Percentiles rank a stretch among this genome's conserved stretches.
Conservation (phyloP, 73 alveolate species). For the Paramecium pentaurelia region DNA sequence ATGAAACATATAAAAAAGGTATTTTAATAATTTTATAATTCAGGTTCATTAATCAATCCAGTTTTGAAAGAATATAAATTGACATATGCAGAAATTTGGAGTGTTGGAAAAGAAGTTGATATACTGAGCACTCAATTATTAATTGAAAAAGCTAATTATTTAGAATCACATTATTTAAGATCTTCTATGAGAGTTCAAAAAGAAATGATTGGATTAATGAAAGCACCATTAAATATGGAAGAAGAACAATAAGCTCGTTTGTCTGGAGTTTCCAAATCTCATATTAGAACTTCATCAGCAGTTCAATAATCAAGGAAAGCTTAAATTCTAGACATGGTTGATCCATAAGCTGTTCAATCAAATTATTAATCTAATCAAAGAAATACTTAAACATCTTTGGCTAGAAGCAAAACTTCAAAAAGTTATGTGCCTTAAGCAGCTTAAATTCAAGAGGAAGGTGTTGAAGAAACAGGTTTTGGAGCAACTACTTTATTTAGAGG, state of each 20-base stretch:
- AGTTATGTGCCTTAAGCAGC: neutral
- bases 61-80: neutral
- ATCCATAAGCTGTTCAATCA: neutral
- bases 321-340: constrained; percentile 4
- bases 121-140: constrained; percentile 11
- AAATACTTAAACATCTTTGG: neutral
- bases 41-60: neutral
- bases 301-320: neutral
- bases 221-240: neutral
- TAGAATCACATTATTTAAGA: constrained; percentile 25
- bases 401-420: constrained; percentile 12
- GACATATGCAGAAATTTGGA: neutral
- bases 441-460: neutral
- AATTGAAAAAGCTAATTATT: constrained; percentile 10
- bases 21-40: neutral
- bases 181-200: constrained; percentile 1
- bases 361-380: constrained; percentile 12
- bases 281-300: neutral
- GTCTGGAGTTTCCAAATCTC: neutral
- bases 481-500: constrained; percentile 30
- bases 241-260: neutral
- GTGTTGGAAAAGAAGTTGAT: neutral
- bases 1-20: constrained; percentile 16
- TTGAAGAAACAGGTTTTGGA: constrained; percentile 17
- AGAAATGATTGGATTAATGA: constrained; percentile 33